Evolutionary conservation across 2,329 filamentous ascomycete genomes (phyloP).

Genomic region (Rutstroemia sp.): DNA sequence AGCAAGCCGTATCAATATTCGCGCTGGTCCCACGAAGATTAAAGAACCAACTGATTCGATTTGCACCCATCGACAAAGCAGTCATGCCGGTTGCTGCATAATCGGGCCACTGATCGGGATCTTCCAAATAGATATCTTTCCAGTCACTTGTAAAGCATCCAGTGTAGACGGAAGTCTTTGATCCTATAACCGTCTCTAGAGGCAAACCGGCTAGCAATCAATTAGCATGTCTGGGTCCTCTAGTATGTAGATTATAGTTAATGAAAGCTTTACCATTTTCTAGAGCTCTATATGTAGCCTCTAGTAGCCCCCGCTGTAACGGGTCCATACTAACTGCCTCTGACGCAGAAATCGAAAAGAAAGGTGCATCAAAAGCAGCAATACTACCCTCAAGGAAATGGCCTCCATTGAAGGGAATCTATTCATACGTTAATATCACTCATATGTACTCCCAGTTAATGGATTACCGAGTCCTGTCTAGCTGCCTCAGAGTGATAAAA

Average conservation of each 20-base stretch:
- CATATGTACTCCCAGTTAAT: neutral
- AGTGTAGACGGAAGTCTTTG: constrained; percentile 26
- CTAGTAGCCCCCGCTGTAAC: constrained; percentile 38
- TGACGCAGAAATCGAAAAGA: constrained; percentile 13
- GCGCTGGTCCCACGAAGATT: constrained; percentile 43
- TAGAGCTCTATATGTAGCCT: constrained; percentile 12
- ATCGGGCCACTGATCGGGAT: constrained; percentile 18
- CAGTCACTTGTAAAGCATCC: constrained; percentile 22
- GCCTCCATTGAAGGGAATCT: neutral
- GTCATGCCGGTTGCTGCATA: constrained; percentile 23
- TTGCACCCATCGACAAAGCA: constrained; percentile 37
- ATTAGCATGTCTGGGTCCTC: neutral
- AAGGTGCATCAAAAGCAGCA: constrained; percentile 14
- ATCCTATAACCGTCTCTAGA: constrained; percentile 11
- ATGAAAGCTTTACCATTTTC: constrained; percentile 12
- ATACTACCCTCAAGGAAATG: constrained; percentile 8
- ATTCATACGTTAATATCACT: neutral
- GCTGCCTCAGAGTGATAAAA: constrained; percentile 34
- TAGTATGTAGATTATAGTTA: neutral
- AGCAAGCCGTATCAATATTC: constrained; percentile 52
- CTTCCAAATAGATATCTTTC: neutral
- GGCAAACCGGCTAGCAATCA: constrained; percentile 10
- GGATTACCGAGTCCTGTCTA: neutral
- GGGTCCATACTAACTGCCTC: constrained; percentile 33
- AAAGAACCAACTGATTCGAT: constrained; percentile 47